Evolutionary conservation across 1,284 basidiomycete genomes (phyloP).

Genomic region (Fomitiporia mediterranea): DNA sequence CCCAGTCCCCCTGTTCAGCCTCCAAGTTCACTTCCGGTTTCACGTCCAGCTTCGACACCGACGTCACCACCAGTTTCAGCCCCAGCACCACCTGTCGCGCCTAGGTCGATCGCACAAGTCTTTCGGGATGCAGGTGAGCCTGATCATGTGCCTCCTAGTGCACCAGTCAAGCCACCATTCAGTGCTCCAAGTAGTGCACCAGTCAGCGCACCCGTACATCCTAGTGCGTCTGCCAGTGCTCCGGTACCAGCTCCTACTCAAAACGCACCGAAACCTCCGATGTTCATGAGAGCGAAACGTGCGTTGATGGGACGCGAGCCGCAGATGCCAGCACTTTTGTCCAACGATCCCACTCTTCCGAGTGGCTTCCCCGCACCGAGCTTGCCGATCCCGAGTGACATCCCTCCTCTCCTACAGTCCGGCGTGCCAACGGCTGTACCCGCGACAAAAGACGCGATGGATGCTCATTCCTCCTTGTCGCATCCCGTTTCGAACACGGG

Average conservation of each 20-base stretch:
- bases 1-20: not conserved
- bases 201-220: not conserved
- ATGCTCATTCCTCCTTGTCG: too few relatives aligned
- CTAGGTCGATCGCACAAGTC: too few relatives aligned
- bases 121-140: not conserved
- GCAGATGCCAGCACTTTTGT: not conserved
- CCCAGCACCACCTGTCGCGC: too few relatives aligned
- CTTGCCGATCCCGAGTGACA: slow-evolving; percentile 1
- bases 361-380: slow-evolving; percentile 6
- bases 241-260: not conserved
- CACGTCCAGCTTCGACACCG: too few relatives aligned
- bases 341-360: slow-evolving; percentile 1
- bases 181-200: not conserved
- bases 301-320: not conserved
- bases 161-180: not conserved
- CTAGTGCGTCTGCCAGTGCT: not conserved
- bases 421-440: too few relatives aligned
- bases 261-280: not conserved
- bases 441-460: not conserved
- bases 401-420: slow-evolving; percentile 8
- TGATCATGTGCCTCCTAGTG: not conserved
- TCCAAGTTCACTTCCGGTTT: not conserved
- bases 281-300: not conserved
- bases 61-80: too few relatives aligned
- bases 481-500: too few relatives aligned